A percentile compares a stretch with the other conserved stretches of the same genome.
Evolutionary conservation across 768 basidiomycete species (phyloP).

Genomic region (Fibroporia radiculosa): DNA sequence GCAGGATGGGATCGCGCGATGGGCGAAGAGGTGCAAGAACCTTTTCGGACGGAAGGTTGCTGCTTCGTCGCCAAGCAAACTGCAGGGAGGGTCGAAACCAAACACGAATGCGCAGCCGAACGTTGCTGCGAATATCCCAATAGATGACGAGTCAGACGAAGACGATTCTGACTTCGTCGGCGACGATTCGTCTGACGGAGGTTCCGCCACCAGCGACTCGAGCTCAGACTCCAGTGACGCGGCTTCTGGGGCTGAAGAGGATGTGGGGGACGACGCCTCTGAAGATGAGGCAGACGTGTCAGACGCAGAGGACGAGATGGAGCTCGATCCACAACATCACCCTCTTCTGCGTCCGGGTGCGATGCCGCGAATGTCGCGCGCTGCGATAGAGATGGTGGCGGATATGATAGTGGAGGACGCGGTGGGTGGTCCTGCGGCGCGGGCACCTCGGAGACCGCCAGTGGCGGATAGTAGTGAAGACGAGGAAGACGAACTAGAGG

Average conservation of each 20-base stretch:
- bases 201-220: slow-evolving; percentile 4
- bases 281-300: slow-evolving; percentile 27
- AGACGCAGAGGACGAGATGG: slow-evolving; percentile 32
- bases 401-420: slow-evolving; percentile 53
- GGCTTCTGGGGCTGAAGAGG: slow-evolving; percentile 10
- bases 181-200: slow-evolving; percentile 6
- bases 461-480: slow-evolving; percentile 30
- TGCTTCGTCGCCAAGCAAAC: not conserved
- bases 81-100: not conserved
- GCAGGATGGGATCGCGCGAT: slow-evolving; percentile 53
- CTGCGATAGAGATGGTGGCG: slow-evolving; percentile 57
- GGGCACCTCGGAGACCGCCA: slow-evolving; percentile 13
- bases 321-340: slow-evolving; percentile 48
- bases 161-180: slow-evolving; percentile 27
- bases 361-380: slow-evolving; percentile 59
- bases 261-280: slow-evolving; percentile 9
- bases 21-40: slow-evolving; percentile 52
- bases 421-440: slow-evolving; percentile 21
- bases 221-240: slow-evolving; percentile 8
- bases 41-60: slow-evolving; percentile 37
- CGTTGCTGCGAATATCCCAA: slow-evolving; percentile 6
- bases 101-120: slow-evolving; percentile 11
- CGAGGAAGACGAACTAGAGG: slow-evolving; percentile 45
- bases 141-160: slow-evolving; percentile 22
- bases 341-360: slow-evolving; percentile 60